Evolutionary conservation across 139 green algal species (phyloP), one percentile per base, ranked within the genome.

Genomic region (Dunaliella primolecta): DNA sequence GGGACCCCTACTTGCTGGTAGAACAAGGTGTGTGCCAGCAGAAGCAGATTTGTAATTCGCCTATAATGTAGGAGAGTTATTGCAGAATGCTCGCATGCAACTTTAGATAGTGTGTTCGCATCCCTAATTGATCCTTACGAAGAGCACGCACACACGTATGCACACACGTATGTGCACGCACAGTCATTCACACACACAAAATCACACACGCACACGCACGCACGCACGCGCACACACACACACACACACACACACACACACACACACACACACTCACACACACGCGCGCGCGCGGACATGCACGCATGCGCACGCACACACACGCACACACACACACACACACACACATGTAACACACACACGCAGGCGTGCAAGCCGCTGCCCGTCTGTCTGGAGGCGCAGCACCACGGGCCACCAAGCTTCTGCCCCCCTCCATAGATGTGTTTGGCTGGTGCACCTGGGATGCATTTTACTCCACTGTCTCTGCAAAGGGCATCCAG

Each of bases 371-470:
- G 46, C 87, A 90, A 1, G 88, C 84, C 3, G 95, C 95, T 2
- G 95, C 94, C 24, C 64, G 76, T 0, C 86, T 95, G 31, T 96
- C 92, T 20, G 95, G 95, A 32, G 89, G 88, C 33, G 94, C 93
- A 21, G 83, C 78, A 21, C 92, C 91, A 0, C 87, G 93, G n/a
- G 32, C 76, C 27, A 29, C 83, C 71, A 86, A 81, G 81, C 89
- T 83, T 30, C 82, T 97, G 72, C 97, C 97, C 0, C 82, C 87
- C 57, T 94, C 90, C 15, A 77, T 98, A 37, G 95, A 99, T 82
- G 89, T 92, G 24, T 99, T 99, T 92, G 97, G 96, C 31, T 96
- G 93, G 93, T 98, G 95, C 92, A 97, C 97, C 20, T 99, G 97
- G 97, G 96, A 99, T 87, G 95, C 96, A 11, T 99, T 99, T 87